phyloP scores from a whole-genome alignment of 331 rosid species.

The Dryas integrifolia region DNA sequence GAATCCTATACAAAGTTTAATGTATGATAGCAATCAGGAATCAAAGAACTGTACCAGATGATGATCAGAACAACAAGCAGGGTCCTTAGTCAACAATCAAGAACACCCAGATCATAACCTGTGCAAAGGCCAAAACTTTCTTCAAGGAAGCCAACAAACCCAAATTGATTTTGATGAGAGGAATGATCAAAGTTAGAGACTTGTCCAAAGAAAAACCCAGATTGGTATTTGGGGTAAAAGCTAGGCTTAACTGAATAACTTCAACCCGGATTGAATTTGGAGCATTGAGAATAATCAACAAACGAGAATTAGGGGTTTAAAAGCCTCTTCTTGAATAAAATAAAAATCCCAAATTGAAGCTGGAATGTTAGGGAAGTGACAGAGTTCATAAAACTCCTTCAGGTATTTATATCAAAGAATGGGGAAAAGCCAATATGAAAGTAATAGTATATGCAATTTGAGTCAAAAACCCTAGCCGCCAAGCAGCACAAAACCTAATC shows the following conservation, averaged over 20 bases:
- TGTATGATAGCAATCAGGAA: not conserved
- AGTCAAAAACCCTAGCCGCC: constrained; percentile 45
- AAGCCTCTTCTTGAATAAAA: not conserved
- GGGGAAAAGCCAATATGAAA: not conserved
- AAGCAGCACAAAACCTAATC: constrained; percentile 14
- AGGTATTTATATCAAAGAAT: not conserved
- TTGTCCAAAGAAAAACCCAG: not conserved
- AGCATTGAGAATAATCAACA: not conserved
- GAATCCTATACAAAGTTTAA: not conserved
- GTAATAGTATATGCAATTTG: not conserved
- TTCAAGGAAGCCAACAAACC: not conserved
- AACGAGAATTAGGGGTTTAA: not conserved
- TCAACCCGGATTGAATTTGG: not conserved
- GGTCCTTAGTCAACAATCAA: not conserved
- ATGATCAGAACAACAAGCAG: constrained; percentile 11
- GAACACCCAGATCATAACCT: not conserved
- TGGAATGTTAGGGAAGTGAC: not conserved
- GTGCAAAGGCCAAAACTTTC: not conserved
- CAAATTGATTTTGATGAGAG: not conserved
- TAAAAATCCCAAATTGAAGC: constrained; percentile 9
- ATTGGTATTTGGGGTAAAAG: not conserved
- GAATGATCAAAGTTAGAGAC: constrained; percentile 5
- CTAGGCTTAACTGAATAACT: too few species aligned
- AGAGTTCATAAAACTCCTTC: not conserved
- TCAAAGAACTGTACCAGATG: constrained; percentile 13